Conservation (phyloP, 345 rosid species). For the Xanthoceras sorbifolium region DNA sequence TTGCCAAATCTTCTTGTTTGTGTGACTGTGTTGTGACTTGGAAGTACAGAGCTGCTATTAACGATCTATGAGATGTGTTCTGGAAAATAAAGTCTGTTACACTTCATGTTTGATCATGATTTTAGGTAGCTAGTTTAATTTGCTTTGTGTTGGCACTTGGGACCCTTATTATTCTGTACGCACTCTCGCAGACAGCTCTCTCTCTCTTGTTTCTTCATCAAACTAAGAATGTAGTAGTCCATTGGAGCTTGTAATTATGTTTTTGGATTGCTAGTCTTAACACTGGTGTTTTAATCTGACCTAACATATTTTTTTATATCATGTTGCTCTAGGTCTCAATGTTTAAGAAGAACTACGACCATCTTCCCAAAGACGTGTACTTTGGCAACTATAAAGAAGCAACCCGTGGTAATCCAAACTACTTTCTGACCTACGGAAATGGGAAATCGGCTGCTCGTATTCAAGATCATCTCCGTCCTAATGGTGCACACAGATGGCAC, state of each 20-base stretch:
- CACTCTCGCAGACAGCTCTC: neutral
- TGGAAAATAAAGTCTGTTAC: neutral
- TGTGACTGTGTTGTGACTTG: neutral
- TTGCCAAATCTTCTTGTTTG: neutral
- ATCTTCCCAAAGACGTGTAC: slow-evolving; percentile 83
- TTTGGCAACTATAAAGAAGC: slow-evolving; percentile 86
- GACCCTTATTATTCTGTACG: neutral
- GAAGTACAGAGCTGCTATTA: neutral
- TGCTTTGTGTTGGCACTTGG: neutral
- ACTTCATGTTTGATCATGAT: neutral
- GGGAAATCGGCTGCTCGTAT: slow-evolving; percentile 97
- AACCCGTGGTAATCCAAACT: slow-evolving; percentile 89
- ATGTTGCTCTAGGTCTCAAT: slow-evolving; percentile 65
- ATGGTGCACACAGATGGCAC: slow-evolving; percentile 99
- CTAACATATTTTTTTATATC: neutral
- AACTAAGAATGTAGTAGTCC: neutral
- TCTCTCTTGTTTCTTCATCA: neutral
- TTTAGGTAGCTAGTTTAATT: neutral
- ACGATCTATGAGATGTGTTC: neutral
- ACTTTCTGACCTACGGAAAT: slow-evolving; percentile 91
- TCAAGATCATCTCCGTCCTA: slow-evolving; percentile 90
- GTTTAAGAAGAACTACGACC: slow-evolving; percentile 95
- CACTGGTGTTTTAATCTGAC: neutral
- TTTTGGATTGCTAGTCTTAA: neutral
- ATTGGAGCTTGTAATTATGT: neutral